Evolutionary conservation across 129 eudicot species (phyloP).

Genomic region (Erigeron canadensis): DNA sequence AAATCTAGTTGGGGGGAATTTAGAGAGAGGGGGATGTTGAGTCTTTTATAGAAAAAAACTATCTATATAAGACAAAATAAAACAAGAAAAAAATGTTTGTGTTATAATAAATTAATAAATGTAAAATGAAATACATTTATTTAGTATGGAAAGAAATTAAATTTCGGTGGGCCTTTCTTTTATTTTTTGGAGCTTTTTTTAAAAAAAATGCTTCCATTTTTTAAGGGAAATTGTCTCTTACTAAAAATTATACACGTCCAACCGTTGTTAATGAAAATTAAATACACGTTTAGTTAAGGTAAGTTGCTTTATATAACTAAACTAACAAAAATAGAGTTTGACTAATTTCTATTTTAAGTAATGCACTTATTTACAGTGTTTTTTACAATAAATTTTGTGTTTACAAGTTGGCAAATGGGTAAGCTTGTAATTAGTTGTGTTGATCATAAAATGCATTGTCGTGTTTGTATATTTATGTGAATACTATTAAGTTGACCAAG

Average conservation of each 20-base stretch:
- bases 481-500: too few relatives aligned
- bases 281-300: conserved; percentile 28
- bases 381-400: background rate
- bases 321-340: background rate
- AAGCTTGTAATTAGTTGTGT: too few relatives aligned
- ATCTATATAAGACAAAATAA: conserved; percentile 36
- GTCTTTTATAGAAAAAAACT: conserved; percentile 47
- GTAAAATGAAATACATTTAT: background rate
- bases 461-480: too few relatives aligned
- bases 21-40: conserved; percentile 29
- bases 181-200: background rate
- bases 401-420: too few relatives aligned
- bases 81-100: background rate
- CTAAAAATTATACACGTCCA: conserved; percentile 24
- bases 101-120: background rate
- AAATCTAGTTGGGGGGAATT: conserved; percentile 35
- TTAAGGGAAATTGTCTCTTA: conserved; percentile 33
- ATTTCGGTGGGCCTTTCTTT: conserved; percentile 28
- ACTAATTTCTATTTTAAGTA: background rate
- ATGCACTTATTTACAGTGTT: background rate
- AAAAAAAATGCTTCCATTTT: conserved; percentile 26
- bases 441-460: too few relatives aligned
- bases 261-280: conserved; percentile 15
- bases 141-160: background rate
- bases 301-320: conserved; percentile 29